Evolutionary conservation across 306 rosid genomes (phyloP), one percentile per base, ranked within the genome.

Genomic region (Pterocarpus macrocarpus): DNA sequence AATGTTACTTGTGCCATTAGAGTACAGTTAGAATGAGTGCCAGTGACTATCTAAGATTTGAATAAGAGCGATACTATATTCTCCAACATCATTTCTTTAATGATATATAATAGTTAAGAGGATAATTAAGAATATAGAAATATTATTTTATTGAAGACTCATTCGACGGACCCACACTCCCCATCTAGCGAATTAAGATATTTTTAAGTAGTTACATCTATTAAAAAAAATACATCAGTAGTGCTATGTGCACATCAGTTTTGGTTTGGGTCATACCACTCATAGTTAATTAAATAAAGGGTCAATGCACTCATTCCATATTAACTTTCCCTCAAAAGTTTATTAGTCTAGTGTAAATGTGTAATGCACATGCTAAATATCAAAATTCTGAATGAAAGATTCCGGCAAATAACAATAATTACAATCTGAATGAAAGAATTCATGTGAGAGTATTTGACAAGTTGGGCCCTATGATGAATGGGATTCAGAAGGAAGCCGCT

Each of bases 391-490:
- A 49, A 61, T 8, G 55, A 41, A 44, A 28, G 15, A 63, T 70
- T 69, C n/a, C 47, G 14, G 14, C 28, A 5, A 53, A 64, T 17
- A 76, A 32, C 4, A 33, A 17, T 10, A 44, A 78, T 52, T 58
- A 64, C 11, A 80, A 72, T 64, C 28, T 38, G 41, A 86, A 72
- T 72, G 75, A 63, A 69, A 43, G 39, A 59, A 81, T 69, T 75
- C 43, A 68, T 3, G 70, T 44, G 62, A 32, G 70, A 61, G 69
- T 61, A 50, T 73, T 12, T 56, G 30, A 77, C 81, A 73, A 75
- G 30, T 76, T 33, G 5, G 17, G 73, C 58, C 32, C 70, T 15
- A 70, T 32, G 57, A 34, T 17, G 32, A 41, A 50, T 34, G 22
- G 50, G n/a, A 73, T 34, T 41, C 34, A 43, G 50, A 63, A 44